Base-by-base conservation (phyloP, 2,329 filamentous ascomycete species). In the Epichloe festucae region DNA sequence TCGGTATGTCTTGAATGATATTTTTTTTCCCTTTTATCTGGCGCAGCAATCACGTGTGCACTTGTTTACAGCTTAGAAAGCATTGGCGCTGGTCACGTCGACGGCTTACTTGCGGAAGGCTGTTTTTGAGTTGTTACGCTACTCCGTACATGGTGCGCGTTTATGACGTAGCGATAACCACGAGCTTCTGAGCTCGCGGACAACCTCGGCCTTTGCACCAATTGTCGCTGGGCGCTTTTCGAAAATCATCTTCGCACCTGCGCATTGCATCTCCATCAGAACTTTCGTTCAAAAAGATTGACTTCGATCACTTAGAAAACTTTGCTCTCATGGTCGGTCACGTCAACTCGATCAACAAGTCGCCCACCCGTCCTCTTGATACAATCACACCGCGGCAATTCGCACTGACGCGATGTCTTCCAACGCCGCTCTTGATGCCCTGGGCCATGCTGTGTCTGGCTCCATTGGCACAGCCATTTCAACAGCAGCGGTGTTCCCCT, bases 401-500 rank as follows among this genome's bases (percentile, higher is more conserved):
- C 10, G 6, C 31, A 3, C 17, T 15, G n/a, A 17, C 35, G 17
- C 41, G 10, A 66, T 65, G 65, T 55, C 57, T 54, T 73, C 62
- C 34, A 59, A 59, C 38, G 61, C 63, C 44, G 65, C 62, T 23
- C 76, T 93, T 4, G 85, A 87, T 48, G 87, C 88, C 36, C 72
- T 95, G 8, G 85, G 87, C 44, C 89, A 95, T 71, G 89, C 87
- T 50, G 67, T 87, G 35, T 89, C 89, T 4, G 89, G 89, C 49
- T 85, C 87, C 5, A 72, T 82, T 0, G 89, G 88, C 38, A 85
- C 87, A 0, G 85, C 87, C 15, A 76, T 91, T 54, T 87, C 89
- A 11, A 91, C 90, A 59, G 75, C 89, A 46, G 69, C 82, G 51
- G 82, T 87, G 5, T 94, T 95, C 63, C 90, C 89, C 2, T 77